Evolutionary conservation across 2,329 filamentous ascomycete species (phyloP), one percentile per base, ranked within the genome.

Genomic region (Torrubiellomyces zombiae): DNA sequence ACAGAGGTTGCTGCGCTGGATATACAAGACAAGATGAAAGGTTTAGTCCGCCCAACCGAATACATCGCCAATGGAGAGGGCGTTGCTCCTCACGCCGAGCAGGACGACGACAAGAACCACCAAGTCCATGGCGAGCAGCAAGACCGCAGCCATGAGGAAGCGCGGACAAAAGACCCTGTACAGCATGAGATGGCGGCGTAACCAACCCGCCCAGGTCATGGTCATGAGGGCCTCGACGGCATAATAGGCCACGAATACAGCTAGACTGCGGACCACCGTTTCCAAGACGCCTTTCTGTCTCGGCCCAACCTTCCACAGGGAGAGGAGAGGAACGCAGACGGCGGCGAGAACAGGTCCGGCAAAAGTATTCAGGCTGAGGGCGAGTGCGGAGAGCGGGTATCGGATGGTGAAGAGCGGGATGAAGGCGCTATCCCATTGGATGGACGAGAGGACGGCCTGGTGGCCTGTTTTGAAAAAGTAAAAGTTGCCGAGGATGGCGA

Each of bases 391-490:
- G 79, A 80, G 94, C 1, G 89, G 89, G 51, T 98, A 94, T 29
- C 69, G 68, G 34, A 98, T 69, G 5, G 68, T 70, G 30, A 75
- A 71, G 6, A 95, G 63, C 0, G 86, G 79, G 36, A 98, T 80
- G 53, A 98, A 98, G 3, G 83, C 86, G 12, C 71, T 69, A 53
- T 98, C 89, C 89, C 89, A 98, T 45, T 98, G 89, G 43, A 98
- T 86, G 36, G 73, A 80, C 37, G 75, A 67, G 14, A 93, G 65
- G 0, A 74, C 77, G 9, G 86, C 86, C 52, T 95, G 86, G 50
- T 98, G 89, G 32, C 89, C 89, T 0, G 89, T 98, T 46, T 92
- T 94, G 69, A 98, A 98, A 59, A 75, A 98, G 57, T 94, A 75
- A 51, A 86, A 92, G 41, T 78, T 82, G 31, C 85, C 89, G 1